A percentile compares a stretch with the other conserved stretches of the same genome.
Conservation (phyloP, 2,329 filamentous ascomycete species). For the Beauveria medogensis region DNA sequence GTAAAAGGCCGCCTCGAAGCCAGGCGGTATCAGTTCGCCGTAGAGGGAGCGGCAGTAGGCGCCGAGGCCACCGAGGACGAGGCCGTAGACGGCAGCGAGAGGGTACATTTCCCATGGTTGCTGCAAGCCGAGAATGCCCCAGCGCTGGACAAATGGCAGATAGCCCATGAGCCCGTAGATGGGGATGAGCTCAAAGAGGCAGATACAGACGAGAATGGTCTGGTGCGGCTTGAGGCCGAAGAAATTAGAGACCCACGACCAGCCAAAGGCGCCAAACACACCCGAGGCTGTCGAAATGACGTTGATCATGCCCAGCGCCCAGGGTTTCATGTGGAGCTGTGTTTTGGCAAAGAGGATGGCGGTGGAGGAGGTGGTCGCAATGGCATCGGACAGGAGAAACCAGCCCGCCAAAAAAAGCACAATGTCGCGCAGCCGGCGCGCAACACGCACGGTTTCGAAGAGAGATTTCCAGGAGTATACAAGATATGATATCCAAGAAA, state of each 20-base stretch:
- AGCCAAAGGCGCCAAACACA: conserved; percentile 80
- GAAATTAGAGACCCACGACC: conserved; percentile 68
- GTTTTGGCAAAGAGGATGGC: conserved; percentile 96
- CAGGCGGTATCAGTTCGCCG: conserved; percentile 87
- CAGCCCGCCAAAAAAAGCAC: conserved; percentile 76
- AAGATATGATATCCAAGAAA: conserved; percentile 61
- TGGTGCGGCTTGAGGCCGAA: conserved; percentile 69
- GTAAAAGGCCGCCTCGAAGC: conserved; percentile 93
- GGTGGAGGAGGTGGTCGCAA: conserved; percentile 89
- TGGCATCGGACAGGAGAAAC: conserved; percentile 90
- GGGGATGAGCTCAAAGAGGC: conserved; percentile 84
- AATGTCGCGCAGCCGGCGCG: conserved; percentile 64
- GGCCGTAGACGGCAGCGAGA: conserved; percentile 80
- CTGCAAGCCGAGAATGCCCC: conserved; percentile 79
- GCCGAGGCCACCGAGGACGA: conserved; percentile 87
- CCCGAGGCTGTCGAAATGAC: conserved; percentile 82
- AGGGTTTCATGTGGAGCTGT: conserved; percentile 78
- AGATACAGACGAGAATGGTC: conserved; percentile 87
- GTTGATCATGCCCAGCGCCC: conserved; percentile 83
- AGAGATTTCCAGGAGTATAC: conserved; percentile 80
- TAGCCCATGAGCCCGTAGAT: conserved; percentile 86
- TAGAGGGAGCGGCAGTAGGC: conserved; percentile 89
- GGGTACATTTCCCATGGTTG: conserved; percentile 97
- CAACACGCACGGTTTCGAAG: conserved; percentile 69
- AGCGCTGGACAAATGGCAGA: conserved; percentile 65